phyloP scores from a whole-genome alignment of 768 basidiomycete genomes.

The Leccinum pellstonianum region DNA sequence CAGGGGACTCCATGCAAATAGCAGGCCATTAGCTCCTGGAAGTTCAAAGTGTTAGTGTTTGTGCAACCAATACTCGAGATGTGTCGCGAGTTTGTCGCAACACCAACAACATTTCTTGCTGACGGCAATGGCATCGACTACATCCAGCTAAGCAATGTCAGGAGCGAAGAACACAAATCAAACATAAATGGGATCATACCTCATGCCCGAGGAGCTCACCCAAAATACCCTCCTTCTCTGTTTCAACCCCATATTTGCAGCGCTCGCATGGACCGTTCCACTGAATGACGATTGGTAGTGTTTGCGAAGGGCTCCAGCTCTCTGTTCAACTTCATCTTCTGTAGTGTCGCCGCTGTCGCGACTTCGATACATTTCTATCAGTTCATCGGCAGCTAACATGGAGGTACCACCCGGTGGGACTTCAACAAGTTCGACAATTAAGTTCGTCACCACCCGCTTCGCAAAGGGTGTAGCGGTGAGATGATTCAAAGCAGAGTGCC shows the following conservation, averaged over 20 bases:
- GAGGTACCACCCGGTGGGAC: not conserved
- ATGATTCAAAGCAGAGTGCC: not conserved
- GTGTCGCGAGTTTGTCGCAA: not conserved
- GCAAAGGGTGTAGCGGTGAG: not conserved
- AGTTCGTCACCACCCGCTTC: not conserved
- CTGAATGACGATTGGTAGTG: not conserved
- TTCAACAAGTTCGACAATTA: not conserved
- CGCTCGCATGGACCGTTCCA: not conserved
- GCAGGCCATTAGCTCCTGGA: not conserved
- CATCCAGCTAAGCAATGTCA: not conserved
- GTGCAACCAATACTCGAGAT: not conserved
- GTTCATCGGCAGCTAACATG: not conserved
- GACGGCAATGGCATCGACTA: not conserved
- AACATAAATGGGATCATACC: not conserved
- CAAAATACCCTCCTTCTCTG: not conserved
- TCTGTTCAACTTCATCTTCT: not conserved
- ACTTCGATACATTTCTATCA: not conserved
- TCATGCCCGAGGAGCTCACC: not conserved
- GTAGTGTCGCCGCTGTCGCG: not conserved
- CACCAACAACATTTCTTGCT: not conserved
- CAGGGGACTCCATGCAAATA: not conserved
- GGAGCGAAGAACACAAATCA: not conserved
- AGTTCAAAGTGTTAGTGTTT: not conserved
- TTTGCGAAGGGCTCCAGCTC: not conserved
- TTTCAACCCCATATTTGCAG: slow-evolving; percentile 23